Conservation (phyloP, 208 protist species). For the Leishmania aethiopica region DNA sequence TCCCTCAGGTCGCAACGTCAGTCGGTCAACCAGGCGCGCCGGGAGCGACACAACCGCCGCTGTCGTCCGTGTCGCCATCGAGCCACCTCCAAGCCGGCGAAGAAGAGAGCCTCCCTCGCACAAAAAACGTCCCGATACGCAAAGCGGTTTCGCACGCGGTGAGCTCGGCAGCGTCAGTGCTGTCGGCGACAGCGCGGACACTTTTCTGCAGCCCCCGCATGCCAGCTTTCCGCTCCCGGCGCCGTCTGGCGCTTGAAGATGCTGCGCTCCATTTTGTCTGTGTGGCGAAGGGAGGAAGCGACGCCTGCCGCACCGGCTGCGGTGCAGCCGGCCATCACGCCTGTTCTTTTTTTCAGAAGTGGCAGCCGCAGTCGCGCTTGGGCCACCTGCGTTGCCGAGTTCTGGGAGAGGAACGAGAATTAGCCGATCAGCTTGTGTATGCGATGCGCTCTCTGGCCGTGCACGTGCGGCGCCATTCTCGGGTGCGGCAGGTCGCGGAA, state of each 20-base stretch:
- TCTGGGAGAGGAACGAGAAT: slow-evolving; percentile 15
- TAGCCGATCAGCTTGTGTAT: slow-evolving; percentile 34
- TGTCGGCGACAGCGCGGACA: slow-evolving; percentile 37
- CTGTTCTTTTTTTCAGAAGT: too few species aligned
- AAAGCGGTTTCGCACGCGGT: slow-evolving; percentile 22
- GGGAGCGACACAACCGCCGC: neutral
- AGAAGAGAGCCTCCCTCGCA: neutral
- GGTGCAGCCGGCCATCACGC: too few species aligned
- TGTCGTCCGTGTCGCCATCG: neutral
- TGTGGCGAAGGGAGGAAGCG: neutral
- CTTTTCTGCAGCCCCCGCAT: slow-evolving; percentile 39
- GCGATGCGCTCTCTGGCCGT: slow-evolving; percentile 27
- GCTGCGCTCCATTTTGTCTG: slow-evolving; percentile 15
- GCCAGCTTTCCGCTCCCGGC: slow-evolving; percentile 45
- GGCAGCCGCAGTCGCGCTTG: too few species aligned
- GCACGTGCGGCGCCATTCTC: slow-evolving; percentile 5
- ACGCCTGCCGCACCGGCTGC: too few species aligned
- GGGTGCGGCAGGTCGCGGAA: slow-evolving; percentile 44
- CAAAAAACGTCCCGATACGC: neutral
- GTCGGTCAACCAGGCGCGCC: neutral
- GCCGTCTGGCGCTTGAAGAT: slow-evolving; percentile 49
- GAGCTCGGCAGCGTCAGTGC: slow-evolving; percentile 35
- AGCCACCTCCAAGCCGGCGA: neutral
- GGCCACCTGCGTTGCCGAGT: neutral
- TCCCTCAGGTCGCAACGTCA: neutral